Conservation (phyloP, 192 early-diverging fungal species). For the Gaertneriomyces sp. region DNA sequence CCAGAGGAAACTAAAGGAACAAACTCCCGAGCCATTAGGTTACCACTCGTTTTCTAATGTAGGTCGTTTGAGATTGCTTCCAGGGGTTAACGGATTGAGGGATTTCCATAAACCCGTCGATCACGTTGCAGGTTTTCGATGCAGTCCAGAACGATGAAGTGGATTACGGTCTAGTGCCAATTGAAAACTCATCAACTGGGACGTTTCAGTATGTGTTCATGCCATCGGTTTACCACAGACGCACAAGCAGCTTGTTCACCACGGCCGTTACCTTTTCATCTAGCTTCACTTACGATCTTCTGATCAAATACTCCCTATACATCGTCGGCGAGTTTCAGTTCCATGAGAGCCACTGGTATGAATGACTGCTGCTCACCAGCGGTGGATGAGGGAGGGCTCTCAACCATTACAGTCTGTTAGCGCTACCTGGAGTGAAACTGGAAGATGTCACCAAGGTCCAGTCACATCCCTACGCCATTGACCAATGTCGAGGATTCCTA, state of each 20-base stretch:
- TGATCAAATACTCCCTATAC: conserved; percentile 22
- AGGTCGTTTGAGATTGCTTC: not conserved
- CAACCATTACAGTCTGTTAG: conserved; percentile 15
- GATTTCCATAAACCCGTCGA: not conserved
- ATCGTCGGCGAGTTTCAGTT: conserved; percentile 34
- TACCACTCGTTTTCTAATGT: conserved; percentile 20
- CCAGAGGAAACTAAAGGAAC: conserved; percentile 9
- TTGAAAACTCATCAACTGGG: conserved; percentile 35
- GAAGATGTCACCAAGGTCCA: conserved; percentile 26
- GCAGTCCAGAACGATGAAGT: conserved; percentile 18
- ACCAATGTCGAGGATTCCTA: conserved; percentile 37
- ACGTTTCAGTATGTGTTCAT: conserved; percentile 28
- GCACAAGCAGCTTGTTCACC: not conserved
- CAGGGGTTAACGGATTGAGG: not conserved
- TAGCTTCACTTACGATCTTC: conserved; percentile 26
- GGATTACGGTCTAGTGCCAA: conserved; percentile 29
- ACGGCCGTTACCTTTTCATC: not conserved
- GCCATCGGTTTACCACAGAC: not conserved
- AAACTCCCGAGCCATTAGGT: conserved; percentile 4
- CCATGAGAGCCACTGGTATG: conserved; percentile 31
- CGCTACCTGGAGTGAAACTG: conserved; percentile 23
- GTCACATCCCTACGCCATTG: conserved; percentile 36
- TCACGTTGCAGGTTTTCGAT: conserved; percentile 20
- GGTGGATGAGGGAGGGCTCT: not conserved
- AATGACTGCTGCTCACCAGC: not conserved